phyloP scores from a whole-genome alignment of 1,284 basidiomycete genomes.

The Papiliotrema laurentii region DNA sequence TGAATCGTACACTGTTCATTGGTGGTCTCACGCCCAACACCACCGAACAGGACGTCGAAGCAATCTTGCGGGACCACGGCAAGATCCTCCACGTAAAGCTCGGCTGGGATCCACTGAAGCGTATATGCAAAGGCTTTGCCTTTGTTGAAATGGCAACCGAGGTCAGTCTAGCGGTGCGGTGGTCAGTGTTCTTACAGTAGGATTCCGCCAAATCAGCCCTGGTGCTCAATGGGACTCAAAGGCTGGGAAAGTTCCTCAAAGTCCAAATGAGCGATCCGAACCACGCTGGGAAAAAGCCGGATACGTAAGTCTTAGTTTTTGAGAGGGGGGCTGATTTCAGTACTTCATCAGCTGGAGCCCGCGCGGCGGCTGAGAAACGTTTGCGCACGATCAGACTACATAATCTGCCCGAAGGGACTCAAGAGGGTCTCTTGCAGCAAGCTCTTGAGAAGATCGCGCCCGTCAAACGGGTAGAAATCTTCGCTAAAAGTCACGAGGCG shows the following conservation, averaged over 20 bases:
- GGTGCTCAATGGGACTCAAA: conserved; percentile 73
- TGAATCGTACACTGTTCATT: conserved; percentile 70
- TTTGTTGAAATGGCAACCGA: conserved; percentile 86
- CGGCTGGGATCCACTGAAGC: conserved; percentile 62
- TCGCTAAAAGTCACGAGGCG: conserved; percentile 63
- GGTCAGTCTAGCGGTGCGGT: conserved; percentile 50
- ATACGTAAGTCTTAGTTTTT: conserved; percentile 13
- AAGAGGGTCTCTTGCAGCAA: conserved; percentile 87
- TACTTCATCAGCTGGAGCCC: conserved; percentile 5
- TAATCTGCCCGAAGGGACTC: conserved; percentile 65
- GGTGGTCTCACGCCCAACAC: conserved; percentile 62
- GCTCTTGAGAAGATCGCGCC: conserved; percentile 68
- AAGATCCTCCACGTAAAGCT: conserved; percentile 73
- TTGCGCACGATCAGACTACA: conserved; percentile 63
- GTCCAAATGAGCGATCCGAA: conserved; percentile 38
- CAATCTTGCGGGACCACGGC: conserved; percentile 86
- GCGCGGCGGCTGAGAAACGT: conserved; percentile 53
- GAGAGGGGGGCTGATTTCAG: not conserved
- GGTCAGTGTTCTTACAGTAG: conserved; percentile 48
- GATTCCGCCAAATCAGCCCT: conserved; percentile 67
- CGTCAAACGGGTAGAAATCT: conserved; percentile 72
- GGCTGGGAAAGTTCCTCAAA: conserved; percentile 45
- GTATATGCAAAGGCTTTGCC: conserved; percentile 76
- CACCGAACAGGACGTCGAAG: conserved; percentile 64
- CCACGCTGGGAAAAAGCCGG: conserved; percentile 24